A percentile compares a stretch with the other conserved stretches of the same genome.
Evolutionary conservation across 2,329 filamentous ascomycete species (phyloP).

Genomic region (Colletotrichum higginsianum): DNA sequence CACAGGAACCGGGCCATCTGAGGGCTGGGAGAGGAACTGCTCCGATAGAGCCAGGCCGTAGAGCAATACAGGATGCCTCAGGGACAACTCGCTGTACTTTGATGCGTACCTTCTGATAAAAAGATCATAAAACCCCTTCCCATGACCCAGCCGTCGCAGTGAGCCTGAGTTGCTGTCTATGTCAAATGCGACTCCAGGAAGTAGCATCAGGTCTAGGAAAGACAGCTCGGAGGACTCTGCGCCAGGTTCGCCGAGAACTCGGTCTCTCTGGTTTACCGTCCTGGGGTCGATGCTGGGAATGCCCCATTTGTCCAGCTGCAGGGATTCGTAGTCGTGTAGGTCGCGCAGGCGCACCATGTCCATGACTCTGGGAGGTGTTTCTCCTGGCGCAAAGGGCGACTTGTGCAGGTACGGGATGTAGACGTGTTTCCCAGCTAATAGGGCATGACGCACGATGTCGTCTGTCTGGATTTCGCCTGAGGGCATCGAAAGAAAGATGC

Average conservation of each 20-base stretch:
- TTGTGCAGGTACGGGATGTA: constrained; percentile 92
- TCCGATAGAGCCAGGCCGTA: constrained; percentile 88
- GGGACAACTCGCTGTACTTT: constrained; percentile 49
- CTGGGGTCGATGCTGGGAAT: constrained; percentile 86
- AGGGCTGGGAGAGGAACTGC: constrained; percentile 78
- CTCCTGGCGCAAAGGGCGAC: constrained; percentile 60
- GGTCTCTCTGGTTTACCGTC: constrained; percentile 76
- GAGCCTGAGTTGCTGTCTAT: constrained; percentile 63
- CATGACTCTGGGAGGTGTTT: constrained; percentile 81
- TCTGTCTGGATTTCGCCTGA: constrained; percentile 87
- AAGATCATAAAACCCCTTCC: constrained; percentile 96
- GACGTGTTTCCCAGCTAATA: constrained; percentile 84
- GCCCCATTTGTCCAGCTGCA: constrained; percentile 88
- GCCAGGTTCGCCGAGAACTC: constrained; percentile 78
- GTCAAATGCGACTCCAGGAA: constrained; percentile 96
- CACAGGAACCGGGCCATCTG: constrained; percentile 78
- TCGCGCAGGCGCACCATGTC: constrained; percentile 90
- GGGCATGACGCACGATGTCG: constrained; percentile 84
- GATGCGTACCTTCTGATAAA: constrained; percentile 83
- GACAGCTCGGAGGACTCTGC: constrained; percentile 52
- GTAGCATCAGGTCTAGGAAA: constrained; percentile 84
- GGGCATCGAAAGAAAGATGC: constrained; percentile 95
- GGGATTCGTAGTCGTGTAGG: constrained; percentile 81
- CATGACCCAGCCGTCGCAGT: constrained; percentile 88
- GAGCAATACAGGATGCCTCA: constrained; percentile 62